Conservation (phyloP, 2,329 filamentous ascomycete species). For the Endocalyx cinctus region DNA sequence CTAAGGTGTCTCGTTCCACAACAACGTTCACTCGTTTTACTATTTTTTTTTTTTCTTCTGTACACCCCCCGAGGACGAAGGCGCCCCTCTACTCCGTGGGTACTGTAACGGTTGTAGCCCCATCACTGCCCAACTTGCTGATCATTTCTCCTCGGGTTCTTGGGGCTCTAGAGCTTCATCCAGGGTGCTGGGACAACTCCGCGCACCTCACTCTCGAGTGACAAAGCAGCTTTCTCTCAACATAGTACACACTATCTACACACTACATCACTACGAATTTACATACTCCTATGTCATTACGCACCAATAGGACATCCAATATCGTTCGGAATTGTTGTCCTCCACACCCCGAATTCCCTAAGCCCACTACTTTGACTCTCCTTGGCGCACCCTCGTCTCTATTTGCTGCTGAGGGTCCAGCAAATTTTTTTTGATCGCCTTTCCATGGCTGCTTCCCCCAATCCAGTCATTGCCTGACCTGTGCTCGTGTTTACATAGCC, state of each 20-base stretch:
- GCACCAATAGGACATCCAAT: constrained; percentile 17
- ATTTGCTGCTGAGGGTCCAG: constrained; percentile 19
- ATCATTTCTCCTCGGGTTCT: constrained; percentile 21
- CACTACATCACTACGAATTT: constrained; percentile 20
- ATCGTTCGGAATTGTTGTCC: constrained; percentile 13
- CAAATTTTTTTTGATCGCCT: constrained; percentile 26
- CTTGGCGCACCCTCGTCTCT: constrained; percentile 20
- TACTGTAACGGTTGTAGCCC: too few relatives aligned
- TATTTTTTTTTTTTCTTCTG: constrained; percentile 34
- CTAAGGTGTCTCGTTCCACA: too few relatives aligned
- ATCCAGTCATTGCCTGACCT: constrained; percentile 29
- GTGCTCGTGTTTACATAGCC: constrained; percentile 25
- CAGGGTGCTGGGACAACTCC: constrained; percentile 21
- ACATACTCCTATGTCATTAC: constrained; percentile 12
- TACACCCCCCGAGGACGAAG: too few relatives aligned
- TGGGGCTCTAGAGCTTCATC: constrained; percentile 16
- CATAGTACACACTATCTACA: constrained; percentile 11
- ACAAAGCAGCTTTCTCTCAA: constrained; percentile 1
- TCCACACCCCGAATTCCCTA: constrained; percentile 19
- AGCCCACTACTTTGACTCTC: constrained; percentile 19
- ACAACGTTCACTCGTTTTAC: too few relatives aligned
- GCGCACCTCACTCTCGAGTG: constrained; percentile 15
- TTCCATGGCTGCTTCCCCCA: constrained; percentile 31
- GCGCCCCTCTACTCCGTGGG: too few relatives aligned
- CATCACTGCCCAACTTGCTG: constrained; percentile 35